Percentiles rank a stretch among this genome's conserved stretches.
phyloP scores from a whole-genome alignment of 176 grass and related monocot species.

The Melocanna baccifera region DNA sequence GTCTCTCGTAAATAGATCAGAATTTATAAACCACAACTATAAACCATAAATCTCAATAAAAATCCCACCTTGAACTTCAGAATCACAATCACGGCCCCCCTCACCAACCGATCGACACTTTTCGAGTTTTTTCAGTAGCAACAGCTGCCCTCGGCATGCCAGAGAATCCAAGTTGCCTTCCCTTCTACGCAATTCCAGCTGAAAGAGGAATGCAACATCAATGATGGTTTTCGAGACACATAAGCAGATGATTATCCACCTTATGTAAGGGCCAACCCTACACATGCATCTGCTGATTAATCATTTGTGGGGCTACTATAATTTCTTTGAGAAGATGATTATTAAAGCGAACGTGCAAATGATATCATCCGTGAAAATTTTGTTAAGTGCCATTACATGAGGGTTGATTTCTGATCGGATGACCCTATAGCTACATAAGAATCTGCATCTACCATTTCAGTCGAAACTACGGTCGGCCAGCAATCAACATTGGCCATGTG shows the following conservation, averaged over 20 bases:
- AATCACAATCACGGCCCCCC: neutral
- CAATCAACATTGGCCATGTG: neutral
- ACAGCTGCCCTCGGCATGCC: neutral
- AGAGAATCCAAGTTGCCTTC: neutral
- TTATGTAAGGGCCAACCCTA: neutral
- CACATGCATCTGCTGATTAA: neutral
- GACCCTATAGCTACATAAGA: neutral
- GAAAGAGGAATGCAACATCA: neutral
- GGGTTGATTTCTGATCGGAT: neutral
- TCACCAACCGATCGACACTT: slow-evolving; percentile 7
- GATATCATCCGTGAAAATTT: neutral
- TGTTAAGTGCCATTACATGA: neutral
- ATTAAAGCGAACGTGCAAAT: neutral
- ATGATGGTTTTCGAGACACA: neutral
- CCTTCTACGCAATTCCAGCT: slow-evolving; percentile 10
- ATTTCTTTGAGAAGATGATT: neutral
- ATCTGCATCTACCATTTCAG: neutral
- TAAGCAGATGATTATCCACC: neutral
- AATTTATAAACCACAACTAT: too few relatives aligned
- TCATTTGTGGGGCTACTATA: neutral
- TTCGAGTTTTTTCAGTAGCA: neutral
- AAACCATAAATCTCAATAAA: too few relatives aligned
- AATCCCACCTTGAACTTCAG: too few relatives aligned
- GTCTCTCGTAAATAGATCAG: too few relatives aligned
- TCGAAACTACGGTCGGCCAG: neutral